Conservation (phyloP, 345 rosid species). For the Dimocarpus longan region DNA sequence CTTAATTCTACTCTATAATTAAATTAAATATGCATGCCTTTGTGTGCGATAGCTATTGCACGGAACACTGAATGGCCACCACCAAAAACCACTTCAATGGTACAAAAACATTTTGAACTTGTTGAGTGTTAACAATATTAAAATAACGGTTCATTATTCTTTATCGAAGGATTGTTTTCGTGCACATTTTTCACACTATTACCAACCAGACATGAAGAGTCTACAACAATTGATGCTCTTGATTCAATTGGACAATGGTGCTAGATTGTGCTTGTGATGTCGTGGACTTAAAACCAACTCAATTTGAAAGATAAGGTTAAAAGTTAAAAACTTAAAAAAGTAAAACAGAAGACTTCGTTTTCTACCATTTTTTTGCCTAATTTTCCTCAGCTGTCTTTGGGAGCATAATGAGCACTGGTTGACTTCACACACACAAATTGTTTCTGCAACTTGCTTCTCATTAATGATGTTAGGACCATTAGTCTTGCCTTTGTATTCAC, state of each 20-base stretch:
- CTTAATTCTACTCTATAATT: background rate
- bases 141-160: background rate
- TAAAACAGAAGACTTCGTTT: background rate
- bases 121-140: background rate
- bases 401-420: slow-evolving; percentile 20
- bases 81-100: background rate
- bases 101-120: background rate
- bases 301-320: slow-evolving; percentile 3
- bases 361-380: background rate
- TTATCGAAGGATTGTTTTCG: background rate
- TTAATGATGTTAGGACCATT: background rate
- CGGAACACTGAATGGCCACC: background rate
- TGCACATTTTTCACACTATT: background rate
- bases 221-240: background rate
- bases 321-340: background rate
- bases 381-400: background rate
- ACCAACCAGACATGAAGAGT: slow-evolving; percentile 10
- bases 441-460: slow-evolving; percentile 26
- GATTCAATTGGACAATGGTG: slow-evolving; percentile 2
- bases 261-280: background rate
- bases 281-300: slow-evolving; percentile 13
- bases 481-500: slow-evolving; percentile 3
- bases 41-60: background rate
- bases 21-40: background rate
- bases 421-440: slow-evolving; percentile 13